A percentile compares a stretch with the other conserved stretches of the same genome.
phyloP scores from a whole-genome alignment of 768 basidiomycete genomes.

The Serendipita vermifera region DNA sequence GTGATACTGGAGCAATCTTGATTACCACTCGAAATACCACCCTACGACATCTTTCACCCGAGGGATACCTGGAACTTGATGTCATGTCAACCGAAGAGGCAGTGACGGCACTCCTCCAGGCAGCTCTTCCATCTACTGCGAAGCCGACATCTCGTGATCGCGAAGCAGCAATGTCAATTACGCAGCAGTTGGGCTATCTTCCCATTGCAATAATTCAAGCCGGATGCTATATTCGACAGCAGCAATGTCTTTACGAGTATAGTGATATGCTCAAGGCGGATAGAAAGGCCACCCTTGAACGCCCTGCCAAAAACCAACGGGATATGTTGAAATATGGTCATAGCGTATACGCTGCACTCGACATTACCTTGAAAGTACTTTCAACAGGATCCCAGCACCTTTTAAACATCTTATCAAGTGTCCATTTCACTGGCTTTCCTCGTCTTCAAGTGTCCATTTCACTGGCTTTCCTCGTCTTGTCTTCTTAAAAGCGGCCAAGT shows the following conservation, averaged over 20 bases:
- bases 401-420: neutral
- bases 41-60: neutral
- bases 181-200: neutral
- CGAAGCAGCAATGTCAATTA: neutral
- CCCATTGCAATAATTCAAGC: slow-evolving; percentile 2
- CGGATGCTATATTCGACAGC: slow-evolving; percentile 1
- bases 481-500: neutral
- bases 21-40: neutral
- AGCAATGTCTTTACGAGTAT: slow-evolving; percentile 1
- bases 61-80: neutral
- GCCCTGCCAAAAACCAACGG: neutral
- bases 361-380: neutral
- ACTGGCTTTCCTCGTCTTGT: neutral
- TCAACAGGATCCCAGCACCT: neutral
- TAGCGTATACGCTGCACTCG: neutral
- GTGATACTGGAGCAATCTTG: neutral
- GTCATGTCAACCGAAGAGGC: neutral
- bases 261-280: neutral
- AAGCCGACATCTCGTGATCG: neutral
- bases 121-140: too few relatives aligned
- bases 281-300: neutral
- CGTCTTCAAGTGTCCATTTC: too few relatives aligned
- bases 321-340: neutral
- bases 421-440: too few relatives aligned
- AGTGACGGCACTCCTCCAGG: neutral